phyloP scores from a whole-genome alignment of 73 alveolate species.

The Tetrahymena elliotti region DNA sequence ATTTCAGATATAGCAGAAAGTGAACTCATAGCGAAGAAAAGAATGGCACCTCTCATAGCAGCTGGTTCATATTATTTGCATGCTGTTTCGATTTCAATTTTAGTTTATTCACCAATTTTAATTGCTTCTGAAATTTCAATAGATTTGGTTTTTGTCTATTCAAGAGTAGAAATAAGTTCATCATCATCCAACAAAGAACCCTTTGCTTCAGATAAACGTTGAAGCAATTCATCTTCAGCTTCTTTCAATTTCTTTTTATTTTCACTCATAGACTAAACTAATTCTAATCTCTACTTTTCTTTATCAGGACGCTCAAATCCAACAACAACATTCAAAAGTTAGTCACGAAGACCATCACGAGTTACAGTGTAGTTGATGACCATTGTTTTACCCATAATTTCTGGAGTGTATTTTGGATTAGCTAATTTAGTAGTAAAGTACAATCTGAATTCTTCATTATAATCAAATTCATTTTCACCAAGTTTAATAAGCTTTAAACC shows the following conservation, averaged over 20 bases:
- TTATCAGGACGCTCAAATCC: constrained; percentile 96
- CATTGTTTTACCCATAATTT: constrained; percentile 96
- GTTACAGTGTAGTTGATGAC: constrained; percentile 98
- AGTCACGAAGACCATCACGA: constrained; percentile 93
- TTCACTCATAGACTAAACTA: constrained; percentile 92
- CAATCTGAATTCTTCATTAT: constrained; percentile 87
- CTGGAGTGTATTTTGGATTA: constrained; percentile 99
- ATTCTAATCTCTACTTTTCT: constrained; percentile 91
- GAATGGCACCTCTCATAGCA: constrained; percentile 99
- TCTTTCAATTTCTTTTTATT: constrained; percentile 87
- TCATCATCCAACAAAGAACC: constrained; percentile 96
- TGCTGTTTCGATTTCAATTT: constrained; percentile 84
- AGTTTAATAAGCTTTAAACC: constrained; percentile 78
- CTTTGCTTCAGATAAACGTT: constrained; percentile 64
- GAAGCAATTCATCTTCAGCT: constrained; percentile 68
- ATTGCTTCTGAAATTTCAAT: constrained; percentile 91
- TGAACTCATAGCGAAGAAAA: constrained; percentile 98
- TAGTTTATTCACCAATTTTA: constrained; percentile 92
- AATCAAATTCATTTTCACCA: constrained; percentile 72
- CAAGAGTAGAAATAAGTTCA: constrained; percentile 89
- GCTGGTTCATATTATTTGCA: constrained; percentile 82
- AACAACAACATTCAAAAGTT: constrained; percentile 97
- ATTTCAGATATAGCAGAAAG: constrained; percentile 95
- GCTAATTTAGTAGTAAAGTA: constrained; percentile 97
- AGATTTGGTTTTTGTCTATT: constrained; percentile 92